Evolutionary conservation across 306 rosid genomes (phyloP).

Genomic region (Ziziphus jujuba): DNA sequence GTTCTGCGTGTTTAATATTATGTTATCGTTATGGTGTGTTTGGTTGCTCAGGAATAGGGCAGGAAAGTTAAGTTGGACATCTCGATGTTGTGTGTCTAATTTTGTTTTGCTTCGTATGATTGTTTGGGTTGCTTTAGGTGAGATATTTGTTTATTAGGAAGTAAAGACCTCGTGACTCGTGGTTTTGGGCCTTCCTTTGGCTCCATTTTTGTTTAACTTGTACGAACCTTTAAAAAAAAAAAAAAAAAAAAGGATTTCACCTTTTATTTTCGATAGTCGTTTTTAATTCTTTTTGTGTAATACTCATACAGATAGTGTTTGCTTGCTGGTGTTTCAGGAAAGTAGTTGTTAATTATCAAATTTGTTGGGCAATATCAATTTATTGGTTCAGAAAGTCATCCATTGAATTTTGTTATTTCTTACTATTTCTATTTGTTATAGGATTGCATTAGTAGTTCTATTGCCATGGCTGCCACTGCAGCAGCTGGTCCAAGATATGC

Average conservation of each 20-base stretch:
- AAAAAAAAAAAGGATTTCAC: no score
- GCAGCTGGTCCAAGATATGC: conserved; percentile 93
- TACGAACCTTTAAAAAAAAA: no score
- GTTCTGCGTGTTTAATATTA: no score
- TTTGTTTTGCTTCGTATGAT: background rate
- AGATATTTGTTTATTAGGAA: background rate
- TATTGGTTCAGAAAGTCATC: background rate
- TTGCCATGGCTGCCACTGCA: conserved; percentile 85
- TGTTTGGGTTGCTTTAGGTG: background rate
- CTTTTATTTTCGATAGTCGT: no score
- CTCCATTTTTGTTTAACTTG: background rate
- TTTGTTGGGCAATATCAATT: background rate
- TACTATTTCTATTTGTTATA: conserved; percentile 7
- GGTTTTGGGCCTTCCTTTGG: background rate
- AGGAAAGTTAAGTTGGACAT: background rate
- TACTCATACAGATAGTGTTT: background rate
- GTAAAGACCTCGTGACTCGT: background rate
- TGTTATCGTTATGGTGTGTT: background rate
- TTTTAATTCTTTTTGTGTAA: no score
- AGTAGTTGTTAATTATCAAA: background rate
- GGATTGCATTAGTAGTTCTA: conserved; percentile 31
- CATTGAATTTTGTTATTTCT: background rate
- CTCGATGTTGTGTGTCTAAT: conserved; percentile 22
- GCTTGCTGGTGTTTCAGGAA: background rate
- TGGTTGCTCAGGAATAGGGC: background rate